Percentiles rank a stretch among this genome's conserved stretches.
phyloP scores from a whole-genome alignment of 768 basidiomycete genomes.

The Termitomyces sp. region DNA sequence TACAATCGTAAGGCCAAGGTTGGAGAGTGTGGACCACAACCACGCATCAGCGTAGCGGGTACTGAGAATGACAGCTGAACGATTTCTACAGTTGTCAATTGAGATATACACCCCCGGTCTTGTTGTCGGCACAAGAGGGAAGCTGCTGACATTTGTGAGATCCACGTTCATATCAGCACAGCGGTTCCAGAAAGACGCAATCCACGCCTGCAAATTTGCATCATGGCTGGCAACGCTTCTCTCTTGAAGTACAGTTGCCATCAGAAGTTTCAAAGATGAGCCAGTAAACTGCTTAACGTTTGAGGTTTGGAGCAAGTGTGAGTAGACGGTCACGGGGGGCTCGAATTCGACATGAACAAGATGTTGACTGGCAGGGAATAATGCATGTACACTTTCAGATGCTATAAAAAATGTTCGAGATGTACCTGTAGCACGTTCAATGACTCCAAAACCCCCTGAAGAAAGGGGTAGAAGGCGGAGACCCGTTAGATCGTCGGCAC shows the following conservation, averaged over 20 bases:
- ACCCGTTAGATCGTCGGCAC: slow-evolving; percentile 17
- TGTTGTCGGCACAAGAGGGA: slow-evolving; percentile 32
- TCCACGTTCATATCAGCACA: slow-evolving; percentile 7
- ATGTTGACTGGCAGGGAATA: slow-evolving; percentile 19
- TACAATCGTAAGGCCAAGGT: slow-evolving; percentile 23
- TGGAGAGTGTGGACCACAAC: slow-evolving; percentile 15
- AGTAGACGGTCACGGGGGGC: slow-evolving; percentile 11
- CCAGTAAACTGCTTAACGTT: slow-evolving; percentile 22
- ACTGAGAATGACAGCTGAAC: slow-evolving; percentile 21
- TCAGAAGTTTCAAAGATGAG: slow-evolving; percentile 12
- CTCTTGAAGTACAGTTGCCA: slow-evolving; percentile 3
- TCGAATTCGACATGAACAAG: slow-evolving; percentile 27
- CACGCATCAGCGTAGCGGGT: slow-evolving; percentile 8
- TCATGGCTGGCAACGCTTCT: neutral
- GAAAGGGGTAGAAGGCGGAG: slow-evolving; percentile 35
- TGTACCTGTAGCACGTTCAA: slow-evolving; percentile 15
- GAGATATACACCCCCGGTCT: slow-evolving; percentile 26
- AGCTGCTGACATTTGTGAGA: slow-evolving; percentile 16
- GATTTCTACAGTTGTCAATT: slow-evolving; percentile 23
- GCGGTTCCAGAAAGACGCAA: slow-evolving; percentile 30
- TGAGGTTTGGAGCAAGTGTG: slow-evolving; percentile 9
- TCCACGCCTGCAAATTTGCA: slow-evolving; percentile 17
- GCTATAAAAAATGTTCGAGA: slow-evolving; percentile 21
- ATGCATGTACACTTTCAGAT: slow-evolving; percentile 9
- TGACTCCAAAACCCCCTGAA: slow-evolving; percentile 24